Evolutionary conservation across 768 basidiomycete species (phyloP).

Genomic region (Cystobasidium tubakii): DNA sequence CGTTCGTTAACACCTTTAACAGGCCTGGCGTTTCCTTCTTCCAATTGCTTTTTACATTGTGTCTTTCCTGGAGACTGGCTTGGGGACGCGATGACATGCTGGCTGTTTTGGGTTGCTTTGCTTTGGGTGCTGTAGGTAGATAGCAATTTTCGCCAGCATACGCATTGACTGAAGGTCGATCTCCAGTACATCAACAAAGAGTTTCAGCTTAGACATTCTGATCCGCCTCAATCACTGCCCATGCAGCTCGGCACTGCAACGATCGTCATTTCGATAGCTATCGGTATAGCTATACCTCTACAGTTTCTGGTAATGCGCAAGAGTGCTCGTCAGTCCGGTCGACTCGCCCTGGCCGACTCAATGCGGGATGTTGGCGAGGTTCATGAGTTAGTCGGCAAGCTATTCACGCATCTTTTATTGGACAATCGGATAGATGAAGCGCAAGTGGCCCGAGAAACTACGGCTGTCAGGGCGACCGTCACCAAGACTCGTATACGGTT

Average conservation of each 20-base stretch:
- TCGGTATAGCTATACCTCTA: not conserved
- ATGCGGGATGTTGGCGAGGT: conserved; percentile 13
- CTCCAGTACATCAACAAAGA: conserved; percentile 9
- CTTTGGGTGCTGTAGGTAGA: not conserved
- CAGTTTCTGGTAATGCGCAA: not conserved
- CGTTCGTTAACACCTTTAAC: no score
- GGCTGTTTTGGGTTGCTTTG: conserved; percentile 1
- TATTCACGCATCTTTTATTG: conserved; percentile 3
- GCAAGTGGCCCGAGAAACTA: not conserved
- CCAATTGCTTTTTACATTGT: not conserved
- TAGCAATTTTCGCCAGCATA: no score
- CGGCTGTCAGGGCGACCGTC: not conserved
- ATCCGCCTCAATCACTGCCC: conserved; percentile 5
- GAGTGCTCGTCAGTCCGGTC: conserved; percentile 1
- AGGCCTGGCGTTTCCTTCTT: not conserved
- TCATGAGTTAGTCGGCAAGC: not conserved
- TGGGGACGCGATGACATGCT: not conserved
- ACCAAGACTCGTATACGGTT: not conserved
- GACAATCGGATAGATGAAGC: not conserved
- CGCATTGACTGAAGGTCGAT: not conserved
- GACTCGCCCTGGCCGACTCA: not conserved
- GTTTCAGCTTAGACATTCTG: not conserved
- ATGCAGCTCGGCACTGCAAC: not conserved
- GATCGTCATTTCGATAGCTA: not conserved
- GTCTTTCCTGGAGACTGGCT: conserved; percentile 2